Evolutionary conservation across 371 early-diverging fungal species (phyloP).

Genomic region (Apophysomyces elegans): DNA sequence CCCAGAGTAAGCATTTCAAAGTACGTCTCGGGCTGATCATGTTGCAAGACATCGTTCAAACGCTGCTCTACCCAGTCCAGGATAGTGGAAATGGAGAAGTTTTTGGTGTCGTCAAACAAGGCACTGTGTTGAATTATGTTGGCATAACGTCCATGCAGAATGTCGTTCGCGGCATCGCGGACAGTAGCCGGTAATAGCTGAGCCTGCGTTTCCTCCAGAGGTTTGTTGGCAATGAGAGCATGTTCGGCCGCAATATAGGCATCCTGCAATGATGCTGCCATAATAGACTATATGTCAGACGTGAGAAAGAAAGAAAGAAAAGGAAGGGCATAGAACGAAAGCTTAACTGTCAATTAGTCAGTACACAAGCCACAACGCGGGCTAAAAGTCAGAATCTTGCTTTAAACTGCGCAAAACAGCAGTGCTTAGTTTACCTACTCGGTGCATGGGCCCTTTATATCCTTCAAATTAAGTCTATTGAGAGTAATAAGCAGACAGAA

Average conservation of each 20-base stretch:
- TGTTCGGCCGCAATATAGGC: constrained; percentile 18
- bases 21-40: constrained; percentile 9
- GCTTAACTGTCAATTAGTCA: background rate
- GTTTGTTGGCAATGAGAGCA: constrained; percentile 22
- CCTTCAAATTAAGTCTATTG: too few species aligned
- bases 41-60: constrained; percentile 13
- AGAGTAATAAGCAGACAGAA: too few species aligned
- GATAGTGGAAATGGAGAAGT: constrained; percentile 22
- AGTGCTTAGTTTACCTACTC: background rate
- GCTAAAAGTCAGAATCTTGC: background rate
- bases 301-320: background rate
- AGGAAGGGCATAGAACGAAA: background rate
- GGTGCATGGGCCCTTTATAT: background rate
- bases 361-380: constrained; percentile 5
- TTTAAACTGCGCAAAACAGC: background rate
- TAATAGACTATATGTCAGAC: background rate
- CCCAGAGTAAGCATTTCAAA: constrained; percentile 52
- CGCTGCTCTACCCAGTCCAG: constrained; percentile 28
- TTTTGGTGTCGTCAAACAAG: constrained; percentile 23
- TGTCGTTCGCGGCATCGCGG: constrained; percentile 17
- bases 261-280: constrained; percentile 8
- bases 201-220: constrained; percentile 14
- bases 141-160: constrained; percentile 39
- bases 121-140: constrained; percentile 32
- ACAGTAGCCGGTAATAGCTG: constrained; percentile 13